Percentiles rank a stretch among this genome's conserved stretches.
Conservation (phyloP, 2,329 filamentous ascomycete species). For the Colletotrichum siamense region DNA sequence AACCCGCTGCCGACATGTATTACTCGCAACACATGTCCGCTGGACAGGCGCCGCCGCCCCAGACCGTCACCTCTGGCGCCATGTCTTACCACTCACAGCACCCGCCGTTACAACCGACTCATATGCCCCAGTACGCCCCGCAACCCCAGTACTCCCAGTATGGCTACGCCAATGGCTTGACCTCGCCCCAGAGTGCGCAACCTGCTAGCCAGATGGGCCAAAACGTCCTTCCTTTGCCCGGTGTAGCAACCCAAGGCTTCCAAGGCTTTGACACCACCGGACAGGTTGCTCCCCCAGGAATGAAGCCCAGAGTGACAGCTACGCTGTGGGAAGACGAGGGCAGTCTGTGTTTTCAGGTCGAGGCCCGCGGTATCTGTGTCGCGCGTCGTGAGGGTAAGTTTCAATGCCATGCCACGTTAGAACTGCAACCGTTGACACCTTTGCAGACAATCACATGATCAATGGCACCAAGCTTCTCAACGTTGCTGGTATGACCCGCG, state of each 20-base stretch:
- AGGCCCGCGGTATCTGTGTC: conserved; percentile 94
- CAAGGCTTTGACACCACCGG: conserved; percentile 80
- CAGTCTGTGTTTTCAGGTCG: conserved; percentile 96
- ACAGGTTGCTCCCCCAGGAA: conserved; percentile 88
- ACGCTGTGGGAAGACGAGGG: conserved; percentile 99
- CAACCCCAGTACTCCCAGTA: conserved; percentile 72
- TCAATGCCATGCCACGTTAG: neutral
- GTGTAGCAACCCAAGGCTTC: conserved; percentile 62
- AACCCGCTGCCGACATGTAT: conserved; percentile 82
- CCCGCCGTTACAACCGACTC: conserved; percentile 74
- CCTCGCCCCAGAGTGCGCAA: conserved; percentile 76
- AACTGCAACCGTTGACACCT: neutral
- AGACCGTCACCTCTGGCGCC: conserved; percentile 76
- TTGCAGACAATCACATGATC: conserved; percentile 95
- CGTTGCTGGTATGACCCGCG: conserved; percentile 97
- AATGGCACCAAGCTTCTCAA: conserved; percentile 97
- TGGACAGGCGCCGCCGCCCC: conserved; percentile 75
- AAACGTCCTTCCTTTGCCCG: conserved; percentile 74
- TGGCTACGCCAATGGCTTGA: conserved; percentile 76
- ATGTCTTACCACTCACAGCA: conserved; percentile 83
- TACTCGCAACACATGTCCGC: conserved; percentile 82
- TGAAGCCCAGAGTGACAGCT: conserved; percentile 95
- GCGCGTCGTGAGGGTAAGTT: conserved; percentile 85
- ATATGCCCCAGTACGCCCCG: conserved; percentile 67
- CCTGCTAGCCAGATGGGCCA: conserved; percentile 71